Conservation (phyloP, 2,329 filamentous ascomycete genomes). For the Pezicula rhizophila region DNA sequence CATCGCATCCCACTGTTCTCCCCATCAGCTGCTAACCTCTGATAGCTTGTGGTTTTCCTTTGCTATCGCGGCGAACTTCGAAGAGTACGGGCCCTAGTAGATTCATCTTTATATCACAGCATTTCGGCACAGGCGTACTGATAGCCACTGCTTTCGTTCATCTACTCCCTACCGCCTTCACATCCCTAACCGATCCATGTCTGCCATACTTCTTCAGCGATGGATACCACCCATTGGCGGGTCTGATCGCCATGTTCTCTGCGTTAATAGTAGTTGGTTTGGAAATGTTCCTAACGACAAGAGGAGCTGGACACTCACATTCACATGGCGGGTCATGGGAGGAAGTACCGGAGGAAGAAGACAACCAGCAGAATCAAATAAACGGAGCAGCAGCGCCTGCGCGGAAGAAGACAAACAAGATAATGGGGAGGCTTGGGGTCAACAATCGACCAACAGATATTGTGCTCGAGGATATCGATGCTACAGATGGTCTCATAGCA, state of each 20-base stretch:
- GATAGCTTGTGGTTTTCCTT: slow-evolving; percentile 28
- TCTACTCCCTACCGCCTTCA: slow-evolving; percentile 57
- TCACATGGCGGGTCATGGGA: slow-evolving; percentile 37
- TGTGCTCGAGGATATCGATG: slow-evolving; percentile 44
- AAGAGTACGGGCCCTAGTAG: slow-evolving; percentile 18
- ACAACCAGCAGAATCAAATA: slow-evolving; percentile 36
- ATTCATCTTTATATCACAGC: slow-evolving; percentile 51
- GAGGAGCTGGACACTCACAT: slow-evolving; percentile 56
- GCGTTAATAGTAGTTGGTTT: slow-evolving; percentile 78
- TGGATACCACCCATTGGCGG: slow-evolving; percentile 73
- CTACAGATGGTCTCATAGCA: slow-evolving; percentile 49
- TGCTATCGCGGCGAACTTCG: slow-evolving; percentile 25
- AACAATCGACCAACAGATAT: slow-evolving; percentile 42
- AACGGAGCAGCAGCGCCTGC: slow-evolving; percentile 12
- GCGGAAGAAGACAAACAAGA: slow-evolving; percentile 20
- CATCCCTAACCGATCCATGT: slow-evolving; percentile 54
- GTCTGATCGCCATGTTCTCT: slow-evolving; percentile 74
- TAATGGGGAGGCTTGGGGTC: slow-evolving; percentile 20
- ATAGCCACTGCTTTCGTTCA: slow-evolving; percentile 80
- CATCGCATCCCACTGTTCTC: background rate
- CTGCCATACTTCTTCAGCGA: slow-evolving; percentile 74
- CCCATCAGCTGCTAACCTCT: slow-evolving; percentile 3
- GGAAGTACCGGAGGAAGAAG: slow-evolving; percentile 24
- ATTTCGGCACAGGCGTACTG: slow-evolving; percentile 79
- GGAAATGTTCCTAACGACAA: slow-evolving; percentile 81